Conservation (phyloP, 1,284 basidiomycete species). For the Ustilago cynodontis region DNA sequence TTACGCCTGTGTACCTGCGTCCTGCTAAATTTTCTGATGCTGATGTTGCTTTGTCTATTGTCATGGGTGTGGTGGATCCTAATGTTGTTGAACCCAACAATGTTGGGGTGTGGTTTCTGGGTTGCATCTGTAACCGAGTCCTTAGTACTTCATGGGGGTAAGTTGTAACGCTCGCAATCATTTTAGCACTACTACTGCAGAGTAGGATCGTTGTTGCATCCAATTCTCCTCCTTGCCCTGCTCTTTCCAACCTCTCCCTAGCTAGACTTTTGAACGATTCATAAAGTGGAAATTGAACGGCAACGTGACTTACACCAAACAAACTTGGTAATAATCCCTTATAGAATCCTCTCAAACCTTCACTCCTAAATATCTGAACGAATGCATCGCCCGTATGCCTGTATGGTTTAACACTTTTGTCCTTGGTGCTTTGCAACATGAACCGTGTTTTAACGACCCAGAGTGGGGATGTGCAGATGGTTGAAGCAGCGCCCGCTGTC, state of each 20-base stretch:
- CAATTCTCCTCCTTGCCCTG: slow-evolving; percentile 2
- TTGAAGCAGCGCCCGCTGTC: slow-evolving; percentile 65
- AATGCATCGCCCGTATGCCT: slow-evolving; percentile 66
- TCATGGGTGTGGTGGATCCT: no score
- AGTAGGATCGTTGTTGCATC: slow-evolving; percentile 45
- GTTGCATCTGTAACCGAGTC: slow-evolving; percentile 68
- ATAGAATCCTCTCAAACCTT: slow-evolving; percentile 66
- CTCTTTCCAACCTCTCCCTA: slow-evolving; percentile 38
- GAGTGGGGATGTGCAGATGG: slow-evolving; percentile 64
- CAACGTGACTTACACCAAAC: slow-evolving; percentile 66
- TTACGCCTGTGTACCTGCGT: slow-evolving; percentile 54
- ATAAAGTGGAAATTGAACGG: slow-evolving; percentile 69
- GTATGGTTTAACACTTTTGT: slow-evolving; percentile 44
- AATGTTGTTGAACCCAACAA: background rate
- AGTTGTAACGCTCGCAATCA: slow-evolving; percentile 67
- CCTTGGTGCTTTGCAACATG: slow-evolving; percentile 57
- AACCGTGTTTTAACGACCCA: slow-evolving; percentile 69
- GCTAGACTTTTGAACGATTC: slow-evolving; percentile 62
- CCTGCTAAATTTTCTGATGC: background rate
- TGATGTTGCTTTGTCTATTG: background rate
- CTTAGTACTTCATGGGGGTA: slow-evolving; percentile 69
- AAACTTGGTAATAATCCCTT: slow-evolving; percentile 63
- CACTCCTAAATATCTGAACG: slow-evolving; percentile 57
- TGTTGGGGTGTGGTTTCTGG: slow-evolving; percentile 5
- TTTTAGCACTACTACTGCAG: slow-evolving; percentile 67